A percentile compares a stretch with the other conserved stretches of the same genome.
Evolutionary conservation across 768 basidiomycete genomes (phyloP).

Genomic region (Hypholoma sublateritium): DNA sequence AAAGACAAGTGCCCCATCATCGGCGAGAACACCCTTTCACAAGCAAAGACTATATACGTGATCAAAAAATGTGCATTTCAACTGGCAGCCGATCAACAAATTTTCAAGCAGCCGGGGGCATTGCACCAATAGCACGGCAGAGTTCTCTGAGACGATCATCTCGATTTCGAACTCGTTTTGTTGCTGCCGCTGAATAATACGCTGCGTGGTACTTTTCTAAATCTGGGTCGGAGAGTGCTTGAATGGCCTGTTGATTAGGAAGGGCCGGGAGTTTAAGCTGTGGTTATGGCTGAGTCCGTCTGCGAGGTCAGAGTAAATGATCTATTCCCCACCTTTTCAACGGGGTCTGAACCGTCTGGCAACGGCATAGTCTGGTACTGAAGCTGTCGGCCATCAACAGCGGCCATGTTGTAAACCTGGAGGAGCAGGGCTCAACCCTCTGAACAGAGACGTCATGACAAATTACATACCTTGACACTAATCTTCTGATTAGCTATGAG

Average conservation of each 20-base stretch:
- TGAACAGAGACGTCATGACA: not conserved
- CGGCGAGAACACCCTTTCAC: too few species aligned
- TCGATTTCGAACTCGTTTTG: not conserved
- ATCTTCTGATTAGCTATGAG: not conserved
- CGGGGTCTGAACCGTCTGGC: not conserved
- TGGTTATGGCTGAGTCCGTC: not conserved
- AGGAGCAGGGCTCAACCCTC: not conserved
- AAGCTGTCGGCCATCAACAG: not conserved
- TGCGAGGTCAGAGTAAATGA: not conserved
- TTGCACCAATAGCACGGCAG: not conserved
- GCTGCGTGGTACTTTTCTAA: not conserved
- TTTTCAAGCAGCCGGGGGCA: too few species aligned
- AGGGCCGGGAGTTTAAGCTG: not conserved
- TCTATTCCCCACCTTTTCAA: not conserved
- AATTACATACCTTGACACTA: not conserved
- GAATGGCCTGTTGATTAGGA: not conserved
- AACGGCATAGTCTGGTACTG: not conserved
- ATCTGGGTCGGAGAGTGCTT: not conserved
- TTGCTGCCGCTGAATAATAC: not conserved
- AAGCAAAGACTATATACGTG: too few species aligned
- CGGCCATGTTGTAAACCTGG: not conserved
- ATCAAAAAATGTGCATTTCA: too few species aligned
- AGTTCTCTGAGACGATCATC: not conserved
- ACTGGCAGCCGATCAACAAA: too few species aligned
- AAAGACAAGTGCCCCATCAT: too few species aligned